Base-by-base conservation (phyloP, 2,329 filamentous ascomycete genomes). In the Alternaria tenuissima region DNA sequence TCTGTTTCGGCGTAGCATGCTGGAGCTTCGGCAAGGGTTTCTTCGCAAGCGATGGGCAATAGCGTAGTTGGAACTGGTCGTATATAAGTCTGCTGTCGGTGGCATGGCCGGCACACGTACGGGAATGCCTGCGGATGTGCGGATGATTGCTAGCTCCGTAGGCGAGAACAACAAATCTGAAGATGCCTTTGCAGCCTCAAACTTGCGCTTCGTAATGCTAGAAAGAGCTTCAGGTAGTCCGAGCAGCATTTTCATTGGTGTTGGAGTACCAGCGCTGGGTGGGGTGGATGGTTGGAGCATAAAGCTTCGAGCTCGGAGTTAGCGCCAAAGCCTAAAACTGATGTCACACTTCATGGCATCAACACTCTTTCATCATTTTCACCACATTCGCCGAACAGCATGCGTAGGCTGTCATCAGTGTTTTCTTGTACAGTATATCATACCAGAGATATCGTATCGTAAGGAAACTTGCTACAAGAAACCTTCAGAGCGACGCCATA, bases 41-140 rank as follows among this genome's bases (percentile, higher is more conserved):
- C 70, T 86, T 86, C 48, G 88, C 88, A 5, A 93, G 82, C 0
- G 89, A 79, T 0, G 89, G 89, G 8, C 89, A 90, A 81, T 87
- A 92, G 52, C 90, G 88, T 2, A 93, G 80, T 78, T 93, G 90
- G 72, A 92, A 91, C 89, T 91, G 48, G n/a, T 28, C 36, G 9
- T 16, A 44, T 49, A 62, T 75, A 43, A 73, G 68, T 52, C 22
- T 20, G 11, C 28, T 53, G 43, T 39, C 28, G 49, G 26, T 20
- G 20, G 41, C 52, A 59, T 28, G 36, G 39, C 34, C 38, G 58
- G 57, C 38, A 54, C 62, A 70, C 77, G 63, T 63, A 80, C 79
- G 55, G 78, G 78, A 62, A 80, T 68, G 57, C 75, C 73, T 30
- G 69, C 59, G 9, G 73, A 75, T 12, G 76, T 78, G 56, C 67